Evolutionary conservation across 345 rosid species (phyloP).

Genomic region (Lagerstroemia speciosa): DNA sequence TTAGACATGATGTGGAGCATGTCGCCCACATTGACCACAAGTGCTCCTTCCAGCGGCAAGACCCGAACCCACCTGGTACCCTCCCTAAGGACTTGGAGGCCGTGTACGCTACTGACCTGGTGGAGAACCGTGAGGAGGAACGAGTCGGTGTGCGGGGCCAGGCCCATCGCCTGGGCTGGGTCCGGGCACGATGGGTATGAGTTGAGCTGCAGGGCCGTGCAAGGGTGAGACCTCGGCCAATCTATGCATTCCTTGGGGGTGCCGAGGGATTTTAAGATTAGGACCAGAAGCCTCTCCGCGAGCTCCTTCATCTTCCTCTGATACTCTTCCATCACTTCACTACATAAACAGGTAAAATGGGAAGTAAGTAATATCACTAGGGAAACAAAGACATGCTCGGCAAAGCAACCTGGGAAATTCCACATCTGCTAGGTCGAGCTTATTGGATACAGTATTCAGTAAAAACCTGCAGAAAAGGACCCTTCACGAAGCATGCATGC

Average conservation of each 20-base stretch:
- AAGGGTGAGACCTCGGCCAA: slow-evolving; percentile 14
- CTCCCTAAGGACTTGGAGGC: slow-evolving; percentile 53
- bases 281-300: slow-evolving; percentile 34
- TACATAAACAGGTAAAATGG: slow-evolving; percentile 7
- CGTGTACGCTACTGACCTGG: slow-evolving; percentile 34
- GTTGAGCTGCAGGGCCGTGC: slow-evolving; percentile 57
- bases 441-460: too few relatives aligned
- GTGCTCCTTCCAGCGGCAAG: slow-evolving; percentile 37
- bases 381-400: background rate
- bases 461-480: too few relatives aligned
- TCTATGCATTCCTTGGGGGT: slow-evolving; percentile 24
- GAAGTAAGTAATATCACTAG: background rate
- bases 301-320: slow-evolving; percentile 55
- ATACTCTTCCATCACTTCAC: slow-evolving; percentile 56
- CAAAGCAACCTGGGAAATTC: too few relatives aligned
- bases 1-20: slow-evolving; percentile 66
- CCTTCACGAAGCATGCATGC: too few relatives aligned
- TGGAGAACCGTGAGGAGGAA: slow-evolving; percentile 59
- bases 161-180: slow-evolving; percentile 60
- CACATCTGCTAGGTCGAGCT: too few relatives aligned
- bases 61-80: slow-evolving; percentile 64
- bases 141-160: slow-evolving; percentile 86
- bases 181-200: slow-evolving; percentile 77
- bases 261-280: slow-evolving; percentile 36
- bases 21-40: slow-evolving; percentile 78